phyloP scores from a whole-genome alignment of 257 asterid genomes.

The Marsdenia floribunda region DNA sequence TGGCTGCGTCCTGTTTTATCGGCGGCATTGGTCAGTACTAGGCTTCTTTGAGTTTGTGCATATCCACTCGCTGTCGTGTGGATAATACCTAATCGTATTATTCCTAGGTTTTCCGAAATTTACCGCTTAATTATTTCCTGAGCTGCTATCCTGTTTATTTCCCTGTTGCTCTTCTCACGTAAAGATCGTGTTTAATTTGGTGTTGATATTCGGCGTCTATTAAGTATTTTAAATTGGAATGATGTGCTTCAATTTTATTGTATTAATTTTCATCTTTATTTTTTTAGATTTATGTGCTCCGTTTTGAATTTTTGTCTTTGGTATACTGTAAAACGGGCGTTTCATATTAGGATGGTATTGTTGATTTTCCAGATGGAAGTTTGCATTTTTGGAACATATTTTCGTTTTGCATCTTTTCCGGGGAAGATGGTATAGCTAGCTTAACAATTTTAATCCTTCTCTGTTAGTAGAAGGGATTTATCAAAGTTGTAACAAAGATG shows the following conservation, averaged over 20 bases:
- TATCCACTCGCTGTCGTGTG: neutral
- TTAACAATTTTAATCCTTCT: neutral
- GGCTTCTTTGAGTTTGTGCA: neutral
- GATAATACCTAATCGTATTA: neutral
- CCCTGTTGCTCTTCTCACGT: neutral
- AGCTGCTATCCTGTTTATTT: neutral
- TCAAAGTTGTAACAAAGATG: neutral
- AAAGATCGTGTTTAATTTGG: neutral
- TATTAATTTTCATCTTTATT: neutral
- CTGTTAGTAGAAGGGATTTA: neutral
- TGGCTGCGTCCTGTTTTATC: conserved; percentile 79
- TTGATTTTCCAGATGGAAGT: neutral
- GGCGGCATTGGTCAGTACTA: conserved; percentile 66
- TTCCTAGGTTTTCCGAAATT: neutral
- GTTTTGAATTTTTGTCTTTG: neutral
- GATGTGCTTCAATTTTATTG: neutral
- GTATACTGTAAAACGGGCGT: neutral
- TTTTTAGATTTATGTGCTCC: neutral
- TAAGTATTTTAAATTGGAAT: neutral
- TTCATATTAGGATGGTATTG: neutral
- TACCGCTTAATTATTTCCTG: neutral
- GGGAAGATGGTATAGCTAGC: neutral
- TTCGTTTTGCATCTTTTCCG: neutral
- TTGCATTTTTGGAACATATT: neutral
- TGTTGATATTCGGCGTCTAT: neutral